Conservation (phyloP, 352 stramenopile genomes). For the Halophytophthora polymorphica region DNA sequence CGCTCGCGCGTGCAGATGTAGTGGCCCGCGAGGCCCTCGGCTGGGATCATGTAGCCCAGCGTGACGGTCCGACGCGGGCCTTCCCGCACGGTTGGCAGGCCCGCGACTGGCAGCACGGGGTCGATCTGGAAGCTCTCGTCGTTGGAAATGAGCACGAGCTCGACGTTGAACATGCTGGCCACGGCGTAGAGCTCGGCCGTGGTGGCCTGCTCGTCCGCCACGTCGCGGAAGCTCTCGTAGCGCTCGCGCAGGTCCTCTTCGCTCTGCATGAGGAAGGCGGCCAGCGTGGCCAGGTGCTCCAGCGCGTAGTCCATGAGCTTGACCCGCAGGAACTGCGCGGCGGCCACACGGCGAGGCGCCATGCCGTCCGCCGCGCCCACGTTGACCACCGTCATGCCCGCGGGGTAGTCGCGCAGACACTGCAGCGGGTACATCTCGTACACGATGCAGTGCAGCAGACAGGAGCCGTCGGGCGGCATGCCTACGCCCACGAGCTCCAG, state of each 20-base stretch:
- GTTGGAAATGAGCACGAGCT: slow-evolving; percentile 80
- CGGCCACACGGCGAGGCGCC: slow-evolving; percentile 62
- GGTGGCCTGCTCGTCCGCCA: slow-evolving; percentile 71
- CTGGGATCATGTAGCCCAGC: slow-evolving; percentile 71
- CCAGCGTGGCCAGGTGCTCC: slow-evolving; percentile 52
- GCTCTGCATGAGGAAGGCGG: slow-evolving; percentile 70
- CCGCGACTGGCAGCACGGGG: slow-evolving; percentile 60
- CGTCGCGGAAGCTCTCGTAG: slow-evolving; percentile 74
- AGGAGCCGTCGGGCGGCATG: slow-evolving; percentile 81
- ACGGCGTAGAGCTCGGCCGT: slow-evolving; percentile 75
- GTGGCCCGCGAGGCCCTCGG: slow-evolving; percentile 61
- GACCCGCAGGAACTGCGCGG: slow-evolving; percentile 57
- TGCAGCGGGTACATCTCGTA: slow-evolving; percentile 86
- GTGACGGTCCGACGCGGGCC: slow-evolving; percentile 51
- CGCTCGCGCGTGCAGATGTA: slow-evolving; percentile 79
- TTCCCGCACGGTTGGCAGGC: slow-evolving; percentile 57
- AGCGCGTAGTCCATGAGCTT: slow-evolving; percentile 77
- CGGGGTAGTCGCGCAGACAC: slow-evolving; percentile 65
- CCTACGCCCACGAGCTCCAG: slow-evolving; percentile 64
- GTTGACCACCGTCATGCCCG: slow-evolving; percentile 77
- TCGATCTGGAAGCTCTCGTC: slow-evolving; percentile 82
- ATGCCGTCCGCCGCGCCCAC: slow-evolving; percentile 76
- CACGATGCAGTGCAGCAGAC: slow-evolving; percentile 78
- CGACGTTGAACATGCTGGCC: slow-evolving; percentile 81
- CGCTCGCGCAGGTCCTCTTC: slow-evolving; percentile 62